Percentiles rank a stretch among this genome's conserved stretches.
Evolutionary conservation across 805 yeast genomes (phyloP).

Genomic region (Candida xyloterini): DNA sequence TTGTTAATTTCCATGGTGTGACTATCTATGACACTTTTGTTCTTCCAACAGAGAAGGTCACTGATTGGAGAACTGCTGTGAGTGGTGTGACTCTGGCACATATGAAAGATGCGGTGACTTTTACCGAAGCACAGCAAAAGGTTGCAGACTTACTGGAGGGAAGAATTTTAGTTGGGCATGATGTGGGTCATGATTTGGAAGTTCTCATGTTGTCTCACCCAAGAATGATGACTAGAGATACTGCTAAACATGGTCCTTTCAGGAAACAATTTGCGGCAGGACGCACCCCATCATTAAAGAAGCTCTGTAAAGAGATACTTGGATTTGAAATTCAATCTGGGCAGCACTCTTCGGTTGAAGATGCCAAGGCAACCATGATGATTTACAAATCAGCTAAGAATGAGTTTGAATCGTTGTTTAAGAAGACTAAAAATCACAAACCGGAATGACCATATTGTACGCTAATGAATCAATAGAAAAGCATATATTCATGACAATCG

Average conservation of each 20-base stretch:
- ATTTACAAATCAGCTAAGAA: conserved; percentile 61
- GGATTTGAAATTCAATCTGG: conserved; percentile 65
- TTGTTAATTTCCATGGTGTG: conserved; percentile 80
- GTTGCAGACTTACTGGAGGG: conserved; percentile 52
- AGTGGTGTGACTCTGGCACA: conserved; percentile 76
- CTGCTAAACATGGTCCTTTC: conserved; percentile 60
- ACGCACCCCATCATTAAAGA: conserved; percentile 70
- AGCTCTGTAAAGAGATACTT: conserved; percentile 54
- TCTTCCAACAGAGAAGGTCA: conserved; percentile 67
- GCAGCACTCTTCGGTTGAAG: conserved; percentile 85
- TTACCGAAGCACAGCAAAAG: conserved; percentile 60
- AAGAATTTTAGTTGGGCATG: conserved; percentile 77
- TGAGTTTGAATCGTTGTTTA: conserved; percentile 50
- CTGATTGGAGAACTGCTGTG: conserved; percentile 92
- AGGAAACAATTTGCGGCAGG: conserved; percentile 57
- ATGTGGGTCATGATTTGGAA: conserved; percentile 74
- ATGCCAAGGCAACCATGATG: conserved; percentile 84
- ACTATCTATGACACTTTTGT: conserved; percentile 72
- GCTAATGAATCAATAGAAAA: neutral
- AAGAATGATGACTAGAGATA: conserved; percentile 61
- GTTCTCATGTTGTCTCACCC: conserved; percentile 70
- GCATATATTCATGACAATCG: conserved; percentile 1
- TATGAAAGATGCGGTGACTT: conserved; percentile 64
- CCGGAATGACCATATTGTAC: neutral
- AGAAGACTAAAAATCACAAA: neutral